Base-by-base conservation (phyloP, 306 rosid species). In the Cicer chorassanicum region DNA sequence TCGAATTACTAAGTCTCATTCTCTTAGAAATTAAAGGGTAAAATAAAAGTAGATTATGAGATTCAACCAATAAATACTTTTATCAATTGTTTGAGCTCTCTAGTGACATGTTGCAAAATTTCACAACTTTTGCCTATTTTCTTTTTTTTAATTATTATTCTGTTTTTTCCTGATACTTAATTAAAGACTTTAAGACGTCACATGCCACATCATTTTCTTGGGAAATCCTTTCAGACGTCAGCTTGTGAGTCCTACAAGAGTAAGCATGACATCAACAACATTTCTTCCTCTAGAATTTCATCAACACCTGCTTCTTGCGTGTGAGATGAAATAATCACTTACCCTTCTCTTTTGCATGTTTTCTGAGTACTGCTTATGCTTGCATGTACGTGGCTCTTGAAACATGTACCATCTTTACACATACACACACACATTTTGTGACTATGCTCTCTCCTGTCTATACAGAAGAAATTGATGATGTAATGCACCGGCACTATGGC, bases 331-430 rank as follows among this genome's bases (percentile, higher is more conserved):
- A 34, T 59, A 8, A 29, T 29, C 65, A 8, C 15, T 59, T 53
- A 53, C 63, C 39, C 63, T 56, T 59, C 65, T 62, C 80, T 68
- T 64, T 34, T 77, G 62, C 57, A 59, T 40, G 39, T 70, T 68
- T 70, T 77, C 63, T 71, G 42, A 29, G 36, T 29, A 53, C 68
- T 74, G 46, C 24, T 14, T 29, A 56, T 71, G 78, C 63, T 78
- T 63, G 73, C 68, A 34, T 71, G 29, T 48, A 67, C 50, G 77
- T 29, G 61, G 24, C 65, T 56, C 50, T 66, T 78, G 1, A 10
- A 51, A 42, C 78, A 43, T 6, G 15, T 40, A 62, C 53, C 72
- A 46, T 45, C 44, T 77, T 56, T 7, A 41, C 9, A 42, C 53
- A 60, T 36, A 12, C 14, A 3, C 36, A 29, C 5, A 29, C 36